phyloP scores from a whole-genome alignment of 441 rosid genomes.

The Erodium texanum region DNA sequence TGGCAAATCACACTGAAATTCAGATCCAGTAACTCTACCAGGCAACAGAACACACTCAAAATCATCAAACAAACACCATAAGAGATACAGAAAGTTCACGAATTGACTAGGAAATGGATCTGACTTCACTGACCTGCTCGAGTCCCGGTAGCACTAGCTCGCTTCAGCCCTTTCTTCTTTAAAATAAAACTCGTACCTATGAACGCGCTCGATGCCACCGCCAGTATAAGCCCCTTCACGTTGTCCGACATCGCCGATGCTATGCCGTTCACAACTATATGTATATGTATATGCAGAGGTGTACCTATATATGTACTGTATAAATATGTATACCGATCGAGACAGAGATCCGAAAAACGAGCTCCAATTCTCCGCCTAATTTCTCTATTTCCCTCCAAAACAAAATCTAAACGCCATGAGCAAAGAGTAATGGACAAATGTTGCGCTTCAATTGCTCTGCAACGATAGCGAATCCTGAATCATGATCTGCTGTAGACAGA shows the following conservation, averaged over 20 bases:
- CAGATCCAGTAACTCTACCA: neutral
- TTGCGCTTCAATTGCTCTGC: neutral
- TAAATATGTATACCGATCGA: neutral
- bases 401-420: neutral
- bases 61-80: neutral
- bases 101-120: neutral
- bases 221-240: slow-evolving; percentile 60
- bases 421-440: neutral
- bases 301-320: neutral
- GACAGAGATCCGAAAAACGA: neutral
- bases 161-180: slow-evolving; percentile 72
- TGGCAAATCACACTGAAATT: neutral
- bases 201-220: slow-evolving; percentile 54
- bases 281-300: neutral
- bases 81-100: too few species aligned
- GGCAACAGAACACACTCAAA: slow-evolving; percentile 5
- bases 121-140: slow-evolving; percentile 42
- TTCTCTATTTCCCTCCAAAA: neutral
- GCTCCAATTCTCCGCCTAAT: neutral
- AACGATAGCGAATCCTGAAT: neutral
- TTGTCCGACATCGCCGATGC: slow-evolving; percentile 37
- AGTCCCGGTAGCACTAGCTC: slow-evolving; percentile 49
- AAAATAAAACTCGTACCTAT: slow-evolving; percentile 60
- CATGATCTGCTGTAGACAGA: neutral
- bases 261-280: too few species aligned